These are phyloP conservation scores for Erucastrum elatum DNA, from an alignment of 345 rosid species.

Conservation along the genomic window DNA sequence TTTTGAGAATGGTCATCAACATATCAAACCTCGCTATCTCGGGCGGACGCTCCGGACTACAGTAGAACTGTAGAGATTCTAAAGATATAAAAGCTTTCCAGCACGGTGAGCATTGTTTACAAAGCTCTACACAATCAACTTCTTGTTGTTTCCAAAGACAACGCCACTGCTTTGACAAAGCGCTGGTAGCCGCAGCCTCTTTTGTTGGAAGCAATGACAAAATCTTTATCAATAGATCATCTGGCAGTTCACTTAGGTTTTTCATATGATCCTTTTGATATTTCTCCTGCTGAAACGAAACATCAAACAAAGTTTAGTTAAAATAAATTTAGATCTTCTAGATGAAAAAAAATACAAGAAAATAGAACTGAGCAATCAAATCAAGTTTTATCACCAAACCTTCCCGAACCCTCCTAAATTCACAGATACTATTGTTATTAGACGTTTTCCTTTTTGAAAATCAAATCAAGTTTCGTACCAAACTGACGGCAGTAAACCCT, in stretches of 20 bases:
- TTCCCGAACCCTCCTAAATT: neutral
- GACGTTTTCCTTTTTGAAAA: neutral
- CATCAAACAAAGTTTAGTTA: neutral
- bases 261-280: neutral
- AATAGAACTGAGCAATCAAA: neutral
- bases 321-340: neutral
- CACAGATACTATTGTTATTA: neutral
- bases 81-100: neutral
- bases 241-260: neutral
- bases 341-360: neutral
- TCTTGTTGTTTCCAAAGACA: neutral
- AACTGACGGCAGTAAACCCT: neutral
- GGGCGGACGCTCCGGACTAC: neutral
- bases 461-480: neutral
- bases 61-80: neutral
- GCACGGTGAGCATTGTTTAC: neutral
- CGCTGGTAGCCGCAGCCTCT: neutral
- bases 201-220: neutral
- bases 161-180: neutral
- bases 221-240: neutral
- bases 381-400: neutral
- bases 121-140: neutral
- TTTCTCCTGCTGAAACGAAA: neutral
- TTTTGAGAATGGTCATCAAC: neutral
- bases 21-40: neutral